Conservation (phyloP, 2,329 filamentous ascomycete species). For the Dryadomyces sulphureus region DNA sequence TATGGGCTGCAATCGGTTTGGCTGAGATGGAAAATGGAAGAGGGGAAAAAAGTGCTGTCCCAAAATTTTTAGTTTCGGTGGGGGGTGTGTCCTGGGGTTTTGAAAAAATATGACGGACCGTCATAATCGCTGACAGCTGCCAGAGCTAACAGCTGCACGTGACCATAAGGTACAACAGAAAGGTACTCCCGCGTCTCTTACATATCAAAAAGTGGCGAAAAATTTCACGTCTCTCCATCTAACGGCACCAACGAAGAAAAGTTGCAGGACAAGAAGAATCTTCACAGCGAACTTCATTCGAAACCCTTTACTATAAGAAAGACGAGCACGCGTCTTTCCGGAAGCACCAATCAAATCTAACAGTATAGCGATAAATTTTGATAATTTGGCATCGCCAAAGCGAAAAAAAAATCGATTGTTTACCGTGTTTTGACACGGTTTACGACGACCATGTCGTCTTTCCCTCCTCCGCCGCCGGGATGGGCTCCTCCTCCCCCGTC, state of each 20-base stretch:
- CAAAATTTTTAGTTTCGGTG: slow-evolving; percentile 4
- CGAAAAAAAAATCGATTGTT: background rate
- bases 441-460: slow-evolving; percentile 9
- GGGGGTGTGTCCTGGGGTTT: slow-evolving; percentile 1
- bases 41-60: slow-evolving; percentile 1
- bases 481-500: slow-evolving; percentile 35
- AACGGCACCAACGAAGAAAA: background rate
- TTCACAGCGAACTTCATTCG: background rate
- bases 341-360: background rate
- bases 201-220: background rate
- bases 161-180: background rate
- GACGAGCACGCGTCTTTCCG: background rate
- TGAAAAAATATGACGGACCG: background rate
- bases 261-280: background rate
- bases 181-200: background rate
- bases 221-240: background rate
- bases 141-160: background rate
- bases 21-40: background rate
- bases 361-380: background rate
- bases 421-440: background rate
- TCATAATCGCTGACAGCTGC: slow-evolving; percentile 3
- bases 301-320: background rate
- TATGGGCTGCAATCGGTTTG: background rate
- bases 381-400: background rate
- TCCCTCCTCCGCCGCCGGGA: slow-evolving; percentile 37